Conservation (phyloP, 345 rosid genomes). For the Melastoma malabathricum region DNA sequence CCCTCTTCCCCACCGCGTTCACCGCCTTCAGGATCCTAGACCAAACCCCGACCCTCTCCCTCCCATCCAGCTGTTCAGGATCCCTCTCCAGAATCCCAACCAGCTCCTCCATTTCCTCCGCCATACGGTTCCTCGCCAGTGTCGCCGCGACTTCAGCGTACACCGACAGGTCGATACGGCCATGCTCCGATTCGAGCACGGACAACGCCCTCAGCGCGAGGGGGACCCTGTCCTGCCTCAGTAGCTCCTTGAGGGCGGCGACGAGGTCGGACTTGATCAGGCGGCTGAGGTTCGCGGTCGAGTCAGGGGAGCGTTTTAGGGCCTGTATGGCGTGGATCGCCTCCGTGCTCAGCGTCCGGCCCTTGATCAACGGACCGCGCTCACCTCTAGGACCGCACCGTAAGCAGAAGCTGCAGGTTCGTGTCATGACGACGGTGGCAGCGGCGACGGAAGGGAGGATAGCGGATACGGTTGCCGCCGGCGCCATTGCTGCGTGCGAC, state of each 20-base stretch:
- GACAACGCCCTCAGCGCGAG: constrained; percentile 67
- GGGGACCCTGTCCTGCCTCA: constrained; percentile 57
- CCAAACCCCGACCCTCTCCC: constrained; percentile 26
- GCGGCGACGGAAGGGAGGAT: constrained; percentile 12
- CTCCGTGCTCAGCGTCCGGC: constrained; percentile 67
- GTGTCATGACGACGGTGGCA: background rate
- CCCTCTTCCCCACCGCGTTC: constrained; percentile 48
- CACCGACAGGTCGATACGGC: constrained; percentile 31
- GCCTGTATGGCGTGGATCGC: constrained; percentile 88
- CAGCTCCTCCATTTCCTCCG: constrained; percentile 45
- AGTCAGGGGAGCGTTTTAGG: constrained; percentile 49
- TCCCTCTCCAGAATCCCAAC: constrained; percentile 35
- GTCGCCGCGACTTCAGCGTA: constrained; percentile 52
- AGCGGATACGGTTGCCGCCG: background rate
- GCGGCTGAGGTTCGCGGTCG: constrained; percentile 48
- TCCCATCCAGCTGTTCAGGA: constrained; percentile 14
- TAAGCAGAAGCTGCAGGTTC: constrained; percentile 10
- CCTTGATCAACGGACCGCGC: constrained; percentile 82
- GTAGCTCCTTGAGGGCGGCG: constrained; percentile 50
- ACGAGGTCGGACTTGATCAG: constrained; percentile 56
- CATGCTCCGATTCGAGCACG: constrained; percentile 48
- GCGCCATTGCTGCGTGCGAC: background rate
- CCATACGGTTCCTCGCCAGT: constrained; percentile 32
- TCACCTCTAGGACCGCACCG: constrained; percentile 63
- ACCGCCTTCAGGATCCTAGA: constrained; percentile 46